Base-by-base conservation (phyloP, 768 basidiomycete genomes). In the Lactarius pseudohatsudake region DNA sequence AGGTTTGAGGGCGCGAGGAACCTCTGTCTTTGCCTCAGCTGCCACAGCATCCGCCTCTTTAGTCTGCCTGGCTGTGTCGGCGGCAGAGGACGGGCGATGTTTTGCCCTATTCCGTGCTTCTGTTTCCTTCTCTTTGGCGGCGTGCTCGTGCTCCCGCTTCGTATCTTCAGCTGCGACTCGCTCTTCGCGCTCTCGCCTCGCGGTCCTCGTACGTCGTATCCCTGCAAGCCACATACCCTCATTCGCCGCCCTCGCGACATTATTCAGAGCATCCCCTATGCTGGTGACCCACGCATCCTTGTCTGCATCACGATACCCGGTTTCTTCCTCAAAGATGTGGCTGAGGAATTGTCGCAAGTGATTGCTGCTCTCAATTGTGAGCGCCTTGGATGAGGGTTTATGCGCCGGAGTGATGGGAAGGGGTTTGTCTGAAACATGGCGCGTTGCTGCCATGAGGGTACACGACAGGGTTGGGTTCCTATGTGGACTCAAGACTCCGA, bases 291-390 rank as follows among this genome's bases (percentile, higher is more conserved):
- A 71, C 36, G 53, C 61, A 20, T 61, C 64, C 18, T 61, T 62
- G 20, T 68, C 61, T 32, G 20, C 67, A 38, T 62, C 67, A 15
- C 60, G 60, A 20, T 55, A 57, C n/a, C n/a, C 8, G 7, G 69
- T 56, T 40, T 70, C 67, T 30, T 70, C 70, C 34, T 63, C 61
- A 22, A 70, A 54, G 4, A 40, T 58, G 57, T 63, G 59, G 2
- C 43, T 11, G 54, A 69, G 32, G 16, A 70, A 36, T 8, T 34
- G 56, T 20, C 34, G 64, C 18, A 70, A 30, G 47, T 70, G 70
- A 45, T 54, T 45, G 6, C 32, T 15, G 22, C 61, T 66, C 22
- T 69, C 64, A 36, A 70, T 30, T 8, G 70, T 63, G 47, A 70
- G 64, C 8, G 43, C 3, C 32, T 54, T 65, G 53, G 1, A 10